phyloP scores from a whole-genome alignment of 2,329 filamentous ascomycete species.

The Diaporthe sp. region DNA sequence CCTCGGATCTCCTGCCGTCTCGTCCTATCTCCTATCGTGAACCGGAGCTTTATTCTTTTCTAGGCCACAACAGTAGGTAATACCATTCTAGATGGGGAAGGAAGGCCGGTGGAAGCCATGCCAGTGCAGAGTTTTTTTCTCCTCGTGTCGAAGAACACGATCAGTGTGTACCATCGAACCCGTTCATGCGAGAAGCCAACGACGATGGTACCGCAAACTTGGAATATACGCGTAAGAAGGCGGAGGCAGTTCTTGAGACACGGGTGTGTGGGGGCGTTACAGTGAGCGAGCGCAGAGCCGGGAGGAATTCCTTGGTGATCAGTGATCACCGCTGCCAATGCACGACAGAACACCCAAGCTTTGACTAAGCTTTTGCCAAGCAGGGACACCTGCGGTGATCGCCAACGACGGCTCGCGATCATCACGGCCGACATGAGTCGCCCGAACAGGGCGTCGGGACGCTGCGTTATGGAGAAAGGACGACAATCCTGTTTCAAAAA shows the following conservation, averaged over 20 bases:
- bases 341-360: background rate
- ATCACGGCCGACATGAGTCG: background rate
- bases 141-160: background rate
- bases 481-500: background rate
- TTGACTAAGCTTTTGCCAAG: conserved; percentile 28
- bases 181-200: background rate
- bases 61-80: too few species aligned
- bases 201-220: background rate
- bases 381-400: background rate
- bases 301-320: background rate
- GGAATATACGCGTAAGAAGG: background rate
- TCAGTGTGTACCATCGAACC: background rate
- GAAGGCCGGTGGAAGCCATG: background rate
- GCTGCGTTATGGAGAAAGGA: background rate
- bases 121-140: background rate
- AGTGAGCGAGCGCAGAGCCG: background rate
- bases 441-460: too few species aligned
- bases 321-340: conserved; percentile 9
- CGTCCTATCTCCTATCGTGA: conserved; percentile 2
- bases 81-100: background rate
- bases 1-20: background rate
- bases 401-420: background rate
- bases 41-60: background rate
- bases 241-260: background rate
- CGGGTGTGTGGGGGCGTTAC: background rate